phyloP scores from a whole-genome alignment of 768 basidiomycete species.

The Russula olivacea region DNA sequence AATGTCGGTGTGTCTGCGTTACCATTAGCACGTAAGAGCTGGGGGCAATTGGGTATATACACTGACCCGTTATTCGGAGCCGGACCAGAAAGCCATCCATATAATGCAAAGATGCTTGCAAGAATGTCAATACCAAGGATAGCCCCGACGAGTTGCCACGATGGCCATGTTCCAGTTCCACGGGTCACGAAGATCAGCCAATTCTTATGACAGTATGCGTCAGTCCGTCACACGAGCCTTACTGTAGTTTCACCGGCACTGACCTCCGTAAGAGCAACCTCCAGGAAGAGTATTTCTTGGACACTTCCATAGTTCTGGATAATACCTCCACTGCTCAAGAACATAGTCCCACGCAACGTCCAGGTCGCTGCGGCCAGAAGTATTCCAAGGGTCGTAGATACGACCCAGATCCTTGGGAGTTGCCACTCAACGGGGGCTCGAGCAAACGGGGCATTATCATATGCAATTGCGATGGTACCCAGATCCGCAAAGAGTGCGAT shows the following conservation, averaged over 20 bases:
- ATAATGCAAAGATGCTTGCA: conserved; percentile 37
- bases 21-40: neutral
- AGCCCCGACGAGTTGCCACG: conserved; percentile 39
- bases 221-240: neutral
- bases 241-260: neutral
- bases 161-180: conserved; percentile 32
- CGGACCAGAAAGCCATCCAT: conserved; percentile 40
- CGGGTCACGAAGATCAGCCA: conserved; percentile 34
- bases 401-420: conserved; percentile 44
- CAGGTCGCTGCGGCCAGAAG: conserved; percentile 37
- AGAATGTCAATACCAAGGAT: conserved; percentile 39
- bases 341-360: conserved; percentile 41
- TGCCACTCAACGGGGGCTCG: conserved; percentile 45
- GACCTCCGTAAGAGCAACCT: conserved; percentile 45
- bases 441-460: conserved; percentile 39
- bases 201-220: conserved; percentile 13
- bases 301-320: conserved; percentile 42
- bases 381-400: conserved; percentile 37
- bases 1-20: conserved; percentile 33
- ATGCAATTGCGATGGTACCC: conserved; percentile 46
- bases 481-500: conserved; percentile 42
- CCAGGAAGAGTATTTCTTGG: conserved; percentile 44
- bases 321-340: conserved; percentile 37
- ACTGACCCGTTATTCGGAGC: conserved; percentile 30
- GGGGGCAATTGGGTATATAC: conserved; percentile 2